A percentile compares a stretch with the other conserved stretches of the same genome.
Conservation (phyloP, 495 filamentous ascomycete species). For the Xylaria scruposa region DNA sequence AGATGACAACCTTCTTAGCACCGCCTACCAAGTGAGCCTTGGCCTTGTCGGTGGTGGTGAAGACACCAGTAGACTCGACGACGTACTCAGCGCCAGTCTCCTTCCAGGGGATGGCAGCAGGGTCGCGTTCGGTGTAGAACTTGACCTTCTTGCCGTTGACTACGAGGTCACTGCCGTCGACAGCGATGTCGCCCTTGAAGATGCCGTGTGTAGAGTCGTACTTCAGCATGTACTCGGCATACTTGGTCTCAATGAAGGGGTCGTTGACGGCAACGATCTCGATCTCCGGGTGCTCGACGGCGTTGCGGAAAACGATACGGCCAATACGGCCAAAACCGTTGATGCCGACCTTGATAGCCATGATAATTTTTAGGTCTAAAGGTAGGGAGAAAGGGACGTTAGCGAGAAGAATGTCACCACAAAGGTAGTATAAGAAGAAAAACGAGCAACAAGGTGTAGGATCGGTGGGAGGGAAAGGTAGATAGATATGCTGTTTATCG, state of each 20-base stretch:
- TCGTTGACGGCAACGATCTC: conserved; percentile 97
- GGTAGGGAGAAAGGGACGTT: conserved; percentile 25
- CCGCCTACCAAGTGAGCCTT: conserved; percentile 95
- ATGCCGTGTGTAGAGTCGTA: conserved; percentile 96
- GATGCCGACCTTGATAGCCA: conserved; percentile 82
- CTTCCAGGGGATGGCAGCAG: conserved; percentile 87
- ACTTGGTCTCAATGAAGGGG: conserved; percentile 97
- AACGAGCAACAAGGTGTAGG: not conserved
- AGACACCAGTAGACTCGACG: conserved; percentile 98
- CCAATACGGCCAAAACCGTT: conserved; percentile 99
- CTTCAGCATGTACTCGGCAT: conserved; percentile 99
- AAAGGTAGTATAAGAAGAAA: not conserved
- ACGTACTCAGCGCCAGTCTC: conserved; percentile 92
- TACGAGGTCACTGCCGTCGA: conserved; percentile 75
- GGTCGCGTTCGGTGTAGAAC: conserved; percentile 95
- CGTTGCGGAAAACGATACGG: conserved; percentile 81
- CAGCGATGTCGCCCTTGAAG: conserved; percentile 90
- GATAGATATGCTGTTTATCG: not conserved
- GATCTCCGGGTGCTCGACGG: conserved; percentile 82
- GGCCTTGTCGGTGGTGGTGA: conserved; percentile 98
- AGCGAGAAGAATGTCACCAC: not conserved
- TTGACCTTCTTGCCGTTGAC: conserved; percentile 96
- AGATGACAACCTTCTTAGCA: conserved; percentile 99
- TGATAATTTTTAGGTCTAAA: conserved; percentile 41
- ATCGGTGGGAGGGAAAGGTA: not conserved